These are phyloP conservation scores for Talaromyces sp. DNA, from an alignment of 2,329 filamentous ascomycete species.

Conservation along the genomic window DNA sequence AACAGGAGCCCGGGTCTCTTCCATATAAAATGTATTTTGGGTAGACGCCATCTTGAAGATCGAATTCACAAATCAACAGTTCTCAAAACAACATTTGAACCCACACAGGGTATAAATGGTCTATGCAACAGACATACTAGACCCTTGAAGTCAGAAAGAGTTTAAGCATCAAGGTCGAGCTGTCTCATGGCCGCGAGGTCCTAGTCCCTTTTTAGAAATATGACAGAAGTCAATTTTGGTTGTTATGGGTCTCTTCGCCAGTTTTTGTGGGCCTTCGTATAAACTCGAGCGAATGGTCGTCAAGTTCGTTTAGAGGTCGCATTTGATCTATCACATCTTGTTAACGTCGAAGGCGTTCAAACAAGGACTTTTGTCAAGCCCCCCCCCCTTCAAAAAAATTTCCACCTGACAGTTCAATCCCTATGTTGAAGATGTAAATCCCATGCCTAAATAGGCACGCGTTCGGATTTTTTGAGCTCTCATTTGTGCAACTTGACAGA, in stretches of 20 bases:
- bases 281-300: neutral
- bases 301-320: neutral
- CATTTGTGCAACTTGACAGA: neutral
- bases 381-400: too few relatives aligned
- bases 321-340: neutral
- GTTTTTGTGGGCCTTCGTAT: conserved; percentile 5
- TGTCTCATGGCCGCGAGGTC: neutral
- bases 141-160: neutral
- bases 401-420: neutral
- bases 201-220: conserved; percentile 4
- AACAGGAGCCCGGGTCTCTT: conserved; percentile 11
- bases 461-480: neutral
- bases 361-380: too few relatives aligned
- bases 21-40: neutral
- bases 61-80: neutral
- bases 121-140: neutral
- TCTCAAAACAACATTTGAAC: neutral
- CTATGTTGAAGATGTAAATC: neutral
- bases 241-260: conserved; percentile 1
- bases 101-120: neutral
- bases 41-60: neutral
- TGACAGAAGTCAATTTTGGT: conserved; percentile 6
- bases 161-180: neutral
- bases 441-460: neutral
- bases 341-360: neutral